These are phyloP conservation scores for Penicillium sp. DNA, from an alignment of 2,329 filamentous ascomycete genomes.

Conservation along the genomic window DNA sequence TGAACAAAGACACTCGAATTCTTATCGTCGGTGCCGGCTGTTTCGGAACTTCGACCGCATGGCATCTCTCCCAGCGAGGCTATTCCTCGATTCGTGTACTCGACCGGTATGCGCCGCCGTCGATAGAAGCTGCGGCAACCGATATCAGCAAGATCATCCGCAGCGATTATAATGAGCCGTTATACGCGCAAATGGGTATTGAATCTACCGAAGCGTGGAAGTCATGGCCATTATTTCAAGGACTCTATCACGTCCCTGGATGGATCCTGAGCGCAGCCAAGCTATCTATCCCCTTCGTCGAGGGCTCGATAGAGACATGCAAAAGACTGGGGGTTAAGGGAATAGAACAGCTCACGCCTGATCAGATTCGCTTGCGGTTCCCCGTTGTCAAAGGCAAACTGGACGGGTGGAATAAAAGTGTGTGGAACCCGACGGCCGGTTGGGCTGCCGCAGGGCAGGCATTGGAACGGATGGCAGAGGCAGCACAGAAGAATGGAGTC, in stretches of 20 bases:
- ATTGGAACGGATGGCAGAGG: constrained; percentile 18
- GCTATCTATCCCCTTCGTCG: constrained; percentile 20
- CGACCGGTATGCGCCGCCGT: constrained; percentile 59
- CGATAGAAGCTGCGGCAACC: constrained; percentile 65
- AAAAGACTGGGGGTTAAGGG: constrained; percentile 19
- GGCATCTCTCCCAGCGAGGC: constrained; percentile 60
- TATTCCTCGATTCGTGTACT: constrained; percentile 59
- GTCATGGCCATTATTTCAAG: constrained; percentile 15
- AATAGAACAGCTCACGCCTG: constrained; percentile 15
- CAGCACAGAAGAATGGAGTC: constrained; percentile 23
- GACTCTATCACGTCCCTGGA: constrained; percentile 20
- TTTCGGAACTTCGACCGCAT: constrained; percentile 69
- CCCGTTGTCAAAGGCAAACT: constrained; percentile 19
- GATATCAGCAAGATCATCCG: constrained; percentile 76
- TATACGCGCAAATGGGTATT: constrained; percentile 67
- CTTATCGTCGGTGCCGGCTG: constrained; percentile 69
- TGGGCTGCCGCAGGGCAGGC: constrained; percentile 14
- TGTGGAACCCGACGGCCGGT: constrained; percentile 21
- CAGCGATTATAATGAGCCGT: constrained; percentile 67
- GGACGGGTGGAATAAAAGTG: constrained; percentile 24
- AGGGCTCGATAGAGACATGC: constrained; percentile 21
- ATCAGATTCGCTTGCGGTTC: constrained; percentile 12
- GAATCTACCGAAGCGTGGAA: constrained; percentile 68
- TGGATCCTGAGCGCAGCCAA: constrained; percentile 20
- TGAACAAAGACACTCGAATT: constrained; percentile 11